Base-by-base conservation (phyloP, 495 filamentous ascomycete genomes). In the Penicillium paradoxum region DNA sequence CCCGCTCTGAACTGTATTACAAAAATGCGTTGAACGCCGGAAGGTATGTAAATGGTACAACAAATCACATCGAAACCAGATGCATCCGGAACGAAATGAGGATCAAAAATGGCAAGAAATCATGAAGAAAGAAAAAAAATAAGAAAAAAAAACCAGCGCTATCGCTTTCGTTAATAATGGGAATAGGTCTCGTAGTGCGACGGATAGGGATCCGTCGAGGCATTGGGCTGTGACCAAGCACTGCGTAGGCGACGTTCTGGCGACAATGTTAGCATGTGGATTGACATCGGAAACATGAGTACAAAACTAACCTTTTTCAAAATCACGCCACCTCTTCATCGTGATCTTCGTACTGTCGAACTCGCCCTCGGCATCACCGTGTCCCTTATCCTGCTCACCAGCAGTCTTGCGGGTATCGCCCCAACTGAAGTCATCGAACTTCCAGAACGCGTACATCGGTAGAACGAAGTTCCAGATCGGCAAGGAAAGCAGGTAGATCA, bases 341-440 rank as follows among this genome's bases (percentile, higher is more conserved):
- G 92, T 96, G 62, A 97, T 97, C 81, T 95, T 93, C 65, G 86
- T 91, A 66, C 88, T 93, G 63, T 97, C 92, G 68, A 97, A 97
- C 70, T 97, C 92, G 51, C 95, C 95, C 73, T 97, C 91, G 51
- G 86, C 86, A 56, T 90, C 89, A 25, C 87, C 86, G 38, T 88
- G 88, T 1, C 82, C 82, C 71, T 86, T 85, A 74, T 90, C 89
- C 75, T 89, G 90, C 62, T 95, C 95, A 2, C 90, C 91, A 1
- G 85, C 90, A 11, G 92, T 96, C 81, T 97, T 95, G 24, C 95
- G 83, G 24, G 95, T 99, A 59, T 99, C 95, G 56, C 95, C 95
- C 93, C 95, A 99, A 63, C 88, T 93, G 77, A 99, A 99, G 71
- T 99, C 95, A 63, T 99, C 95, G 67, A 99, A 99, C 68, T 99